These are phyloP conservation scores for Phanerochaete carnosa DNA, from an alignment of 768 basidiomycete species.

Conservation along the genomic window DNA sequence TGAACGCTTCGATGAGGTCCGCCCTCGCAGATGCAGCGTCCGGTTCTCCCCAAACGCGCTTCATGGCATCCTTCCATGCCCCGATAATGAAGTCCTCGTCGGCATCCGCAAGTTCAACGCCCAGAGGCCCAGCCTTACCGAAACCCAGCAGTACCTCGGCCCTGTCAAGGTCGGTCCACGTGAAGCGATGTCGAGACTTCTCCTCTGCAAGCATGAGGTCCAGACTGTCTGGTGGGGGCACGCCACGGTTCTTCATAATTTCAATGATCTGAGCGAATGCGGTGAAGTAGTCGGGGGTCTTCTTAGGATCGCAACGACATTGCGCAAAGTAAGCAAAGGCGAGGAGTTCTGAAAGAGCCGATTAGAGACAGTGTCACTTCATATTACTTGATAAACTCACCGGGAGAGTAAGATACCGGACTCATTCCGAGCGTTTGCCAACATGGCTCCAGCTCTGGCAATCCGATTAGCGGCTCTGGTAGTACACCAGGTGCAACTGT, in stretches of 20 bases:
- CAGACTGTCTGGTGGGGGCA: conserved; percentile 43
- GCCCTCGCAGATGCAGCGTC: conserved; percentile 43
- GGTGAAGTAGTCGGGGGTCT: conserved; percentile 63
- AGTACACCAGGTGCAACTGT: conserved; percentile 55
- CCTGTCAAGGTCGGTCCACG: conserved; percentile 46
- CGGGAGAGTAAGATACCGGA: conserved; percentile 58
- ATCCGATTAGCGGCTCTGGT: conserved; percentile 38
- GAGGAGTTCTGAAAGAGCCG: conserved; percentile 51
- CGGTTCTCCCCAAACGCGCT: conserved; percentile 50
- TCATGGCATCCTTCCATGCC: conserved; percentile 62
- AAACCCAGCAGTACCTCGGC: conserved; percentile 62
- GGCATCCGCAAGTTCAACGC: conserved; percentile 58
- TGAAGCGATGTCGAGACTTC: conserved; percentile 61
- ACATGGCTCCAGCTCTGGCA: conserved; percentile 34
- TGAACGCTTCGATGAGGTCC: conserved; percentile 64
- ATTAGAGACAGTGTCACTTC: neutral
- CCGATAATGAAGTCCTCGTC: conserved; percentile 59
- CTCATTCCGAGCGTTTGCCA: conserved; percentile 64
- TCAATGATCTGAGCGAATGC: conserved; percentile 50
- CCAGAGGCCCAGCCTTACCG: conserved; percentile 52
- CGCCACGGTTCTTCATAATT: conserved; percentile 45
- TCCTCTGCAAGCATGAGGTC: conserved; percentile 61
- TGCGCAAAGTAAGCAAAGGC: conserved; percentile 79
- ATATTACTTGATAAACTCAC: conserved; percentile 33
- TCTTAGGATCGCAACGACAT: conserved; percentile 72